Conservation (phyloP, 2,329 filamentous ascomycete species). For the Raffaelea ambrosiae region DNA sequence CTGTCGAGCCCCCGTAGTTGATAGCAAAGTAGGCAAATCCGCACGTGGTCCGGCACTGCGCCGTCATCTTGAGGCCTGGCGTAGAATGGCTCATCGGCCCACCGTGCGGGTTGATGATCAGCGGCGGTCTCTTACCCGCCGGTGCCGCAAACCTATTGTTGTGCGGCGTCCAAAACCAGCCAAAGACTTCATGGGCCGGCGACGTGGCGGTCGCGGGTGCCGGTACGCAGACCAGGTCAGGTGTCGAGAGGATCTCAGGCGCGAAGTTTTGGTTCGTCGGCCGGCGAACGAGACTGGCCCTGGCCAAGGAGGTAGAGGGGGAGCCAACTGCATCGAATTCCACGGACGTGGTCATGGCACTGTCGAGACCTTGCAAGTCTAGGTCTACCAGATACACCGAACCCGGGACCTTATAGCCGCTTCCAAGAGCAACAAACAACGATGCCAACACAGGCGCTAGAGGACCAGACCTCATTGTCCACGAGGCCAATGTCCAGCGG, state of each 20-base stretch:
- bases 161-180: conserved; percentile 39
- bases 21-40: conserved; percentile 42
- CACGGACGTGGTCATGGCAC: no score
- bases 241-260: conserved; percentile 23
- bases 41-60: conserved; percentile 45
- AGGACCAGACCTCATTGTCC: no score
- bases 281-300: conserved; percentile 21
- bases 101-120: conserved; percentile 42
- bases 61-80: conserved; percentile 32
- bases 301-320: no score
- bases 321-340: no score
- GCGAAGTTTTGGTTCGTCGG: conserved; percentile 25
- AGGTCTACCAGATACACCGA: no score
- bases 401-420: no score
- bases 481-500: no score
- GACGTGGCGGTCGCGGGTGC: conserved; percentile 4
- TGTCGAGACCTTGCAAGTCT: no score
- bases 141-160: conserved; percentile 34
- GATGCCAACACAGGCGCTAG: no score
- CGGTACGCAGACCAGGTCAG: conserved; percentile 19
- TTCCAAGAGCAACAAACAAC: no score
- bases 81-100: conserved; percentile 37
- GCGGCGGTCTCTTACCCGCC: conserved; percentile 30
- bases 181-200: no score
- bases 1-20: conserved; percentile 45